These are phyloP conservation scores for Beauveria pseudobassiana DNA, from an alignment of 2,329 filamentous ascomycete genomes.

Conservation along the genomic window DNA sequence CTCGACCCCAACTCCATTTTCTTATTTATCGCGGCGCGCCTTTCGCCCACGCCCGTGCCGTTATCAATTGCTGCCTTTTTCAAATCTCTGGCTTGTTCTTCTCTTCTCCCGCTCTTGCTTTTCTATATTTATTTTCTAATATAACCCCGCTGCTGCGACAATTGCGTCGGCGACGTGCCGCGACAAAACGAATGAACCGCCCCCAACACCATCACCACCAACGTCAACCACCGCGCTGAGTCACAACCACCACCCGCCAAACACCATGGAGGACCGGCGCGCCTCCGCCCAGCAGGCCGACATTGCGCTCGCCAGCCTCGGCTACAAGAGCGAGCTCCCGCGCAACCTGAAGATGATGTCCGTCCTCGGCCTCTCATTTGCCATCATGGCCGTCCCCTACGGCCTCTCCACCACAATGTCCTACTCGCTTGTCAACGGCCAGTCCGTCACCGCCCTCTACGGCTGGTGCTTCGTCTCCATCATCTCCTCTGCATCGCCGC, in stretches of 20 bases:
- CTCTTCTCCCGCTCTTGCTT: not conserved
- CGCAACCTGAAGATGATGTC: conserved; percentile 43
- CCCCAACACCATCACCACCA: not conserved
- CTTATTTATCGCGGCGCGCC: not conserved
- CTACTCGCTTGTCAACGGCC: conserved; percentile 59
- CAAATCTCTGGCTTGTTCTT: no score
- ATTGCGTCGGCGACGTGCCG: not conserved
- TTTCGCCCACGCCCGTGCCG: not conserved
- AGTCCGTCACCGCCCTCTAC: conserved; percentile 67
- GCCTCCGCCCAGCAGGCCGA: conserved; percentile 25
- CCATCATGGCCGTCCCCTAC: conserved; percentile 44
- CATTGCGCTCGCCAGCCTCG: conserved; percentile 37
- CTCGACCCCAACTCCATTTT: not conserved
- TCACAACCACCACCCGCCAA: not conserved
- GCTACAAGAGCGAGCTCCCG: conserved; percentile 42
- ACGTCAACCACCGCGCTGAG: not conserved
- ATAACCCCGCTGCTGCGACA: not conserved
- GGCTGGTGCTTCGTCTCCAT: conserved; percentile 55
- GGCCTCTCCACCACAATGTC: conserved; percentile 41
- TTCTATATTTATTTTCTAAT: not conserved
- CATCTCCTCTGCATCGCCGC: conserved; percentile 67
- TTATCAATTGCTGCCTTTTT: no score
- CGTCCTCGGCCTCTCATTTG: conserved; percentile 42
- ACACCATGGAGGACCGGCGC: conserved; percentile 11
- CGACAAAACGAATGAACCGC: not conserved